Evolutionary conservation across 345 rosid species (phyloP), one percentile per base, ranked within the genome.

Genomic region (Geranium brycei): DNA sequence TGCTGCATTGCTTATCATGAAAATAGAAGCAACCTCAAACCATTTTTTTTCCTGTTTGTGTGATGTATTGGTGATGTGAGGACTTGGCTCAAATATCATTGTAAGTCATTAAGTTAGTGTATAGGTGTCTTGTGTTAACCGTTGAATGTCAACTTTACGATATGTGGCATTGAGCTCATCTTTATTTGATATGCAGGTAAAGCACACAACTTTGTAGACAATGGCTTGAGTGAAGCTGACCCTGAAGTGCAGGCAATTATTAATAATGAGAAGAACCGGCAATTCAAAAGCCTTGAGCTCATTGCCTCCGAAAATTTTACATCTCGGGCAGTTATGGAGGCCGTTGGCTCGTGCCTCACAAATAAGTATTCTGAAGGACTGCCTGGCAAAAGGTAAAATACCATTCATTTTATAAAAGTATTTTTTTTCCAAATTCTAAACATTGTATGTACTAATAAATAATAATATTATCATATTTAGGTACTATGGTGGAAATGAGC

Each of bases 271-370:
- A 89, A 89, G 76, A 77, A 81, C 64, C 82, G 98, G 77, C 96
- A 92, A 47, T 92, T 87, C 62, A 87, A 76, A 76, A 92, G 93
- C 72, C 93, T 92, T 66, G 96, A 87, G 80, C 93, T 92, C 65
- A 89, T 87, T 71, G 96, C 96, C 4, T 92, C 98, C 0, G 98
- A 87, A 82, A 92, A 92, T 66, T 92, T 92, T 73, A 92, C 96
- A 1, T 92, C 96, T 16, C 85, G 84, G 62, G 96, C 93, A 0
- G 98, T 92, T 64, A 89, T 92, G 96, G 95, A 89, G 76, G 92
- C 96, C 15, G 89, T 87, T 75, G 96, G 98, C 7, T 92, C 98
- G 40, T 89, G 98, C 75, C 87, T 89, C 64, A 89, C 91, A 63
- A 89, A 89, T 78, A 92, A 92, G 81, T 87, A 86, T 65, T 92